phyloP scores from a whole-genome alignment of 1,284 basidiomycete genomes.

The Microbotryum violaceum region DNA sequence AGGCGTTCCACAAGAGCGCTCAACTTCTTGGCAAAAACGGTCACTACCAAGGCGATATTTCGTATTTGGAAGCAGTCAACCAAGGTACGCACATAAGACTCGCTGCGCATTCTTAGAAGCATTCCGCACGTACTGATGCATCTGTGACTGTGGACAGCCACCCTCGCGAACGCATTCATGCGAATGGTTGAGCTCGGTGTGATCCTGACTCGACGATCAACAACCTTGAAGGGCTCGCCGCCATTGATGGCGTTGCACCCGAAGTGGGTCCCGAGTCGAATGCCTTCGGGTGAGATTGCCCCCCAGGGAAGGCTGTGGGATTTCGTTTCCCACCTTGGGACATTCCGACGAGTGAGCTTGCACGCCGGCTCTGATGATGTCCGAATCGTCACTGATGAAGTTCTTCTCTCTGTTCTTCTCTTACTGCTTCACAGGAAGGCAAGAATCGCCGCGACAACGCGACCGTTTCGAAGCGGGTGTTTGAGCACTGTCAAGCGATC shows the following conservation, averaged over 20 bases:
- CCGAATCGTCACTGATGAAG: slow-evolving; percentile 13
- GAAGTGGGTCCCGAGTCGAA: slow-evolving; percentile 33
- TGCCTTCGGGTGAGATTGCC: slow-evolving; percentile 15
- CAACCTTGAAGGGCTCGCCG: slow-evolving; percentile 15
- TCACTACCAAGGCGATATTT: slow-evolving; percentile 39
- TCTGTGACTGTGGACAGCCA: slow-evolving; percentile 7
- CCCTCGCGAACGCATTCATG: slow-evolving; percentile 28
- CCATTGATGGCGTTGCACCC: slow-evolving; percentile 40
- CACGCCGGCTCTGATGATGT: slow-evolving; percentile 4
- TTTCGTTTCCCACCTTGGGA: slow-evolving; percentile 37
- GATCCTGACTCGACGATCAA: slow-evolving; percentile 16
- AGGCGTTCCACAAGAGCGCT: slow-evolving; percentile 39
- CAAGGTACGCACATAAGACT: slow-evolving; percentile 25
- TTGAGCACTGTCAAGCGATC: slow-evolving; percentile 28
- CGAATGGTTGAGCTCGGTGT: slow-evolving; percentile 28
- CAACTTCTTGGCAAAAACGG: slow-evolving; percentile 42
- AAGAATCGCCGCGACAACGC: background rate
- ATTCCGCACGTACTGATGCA: too few relatives aligned
- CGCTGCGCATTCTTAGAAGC: background rate
- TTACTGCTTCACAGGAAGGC: background rate
- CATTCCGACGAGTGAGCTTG: slow-evolving; percentile 36
- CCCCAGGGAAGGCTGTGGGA: slow-evolving; percentile 34
- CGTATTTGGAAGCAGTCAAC: slow-evolving; percentile 38
- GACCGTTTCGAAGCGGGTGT: slow-evolving; percentile 26
- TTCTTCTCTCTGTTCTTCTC: background rate